Conservation (phyloP, 169 alveolate genomes). For the Cryptosporidium sp. region DNA sequence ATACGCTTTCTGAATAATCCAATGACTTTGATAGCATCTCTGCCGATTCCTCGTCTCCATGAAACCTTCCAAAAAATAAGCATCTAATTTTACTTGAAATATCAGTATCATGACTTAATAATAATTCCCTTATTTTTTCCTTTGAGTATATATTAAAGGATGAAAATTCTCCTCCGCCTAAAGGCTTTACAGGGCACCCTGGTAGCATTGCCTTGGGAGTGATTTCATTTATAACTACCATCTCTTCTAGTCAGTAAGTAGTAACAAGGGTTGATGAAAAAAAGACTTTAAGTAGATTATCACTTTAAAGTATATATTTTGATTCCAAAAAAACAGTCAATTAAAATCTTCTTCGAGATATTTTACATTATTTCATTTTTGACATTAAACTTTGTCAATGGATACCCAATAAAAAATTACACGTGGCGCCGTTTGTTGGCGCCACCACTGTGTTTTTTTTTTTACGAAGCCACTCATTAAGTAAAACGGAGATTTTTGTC, state of each 20-base stretch:
- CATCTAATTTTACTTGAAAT: constrained; percentile 67
- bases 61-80: constrained; percentile 63
- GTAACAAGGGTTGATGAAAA: not conserved
- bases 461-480: not conserved
- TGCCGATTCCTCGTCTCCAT: constrained; percentile 64
- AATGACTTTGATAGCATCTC: constrained; percentile 26
- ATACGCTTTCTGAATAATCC: constrained; percentile 57
- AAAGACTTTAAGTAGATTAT: not conserved
- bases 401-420: not conserved
- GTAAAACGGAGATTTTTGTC: not conserved
- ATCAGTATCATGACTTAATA: constrained; percentile 22
- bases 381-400: not conserved
- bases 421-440: not conserved
- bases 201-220: constrained; percentile 67
- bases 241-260: not conserved
- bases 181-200: constrained; percentile 43
- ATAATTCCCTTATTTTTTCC: constrained; percentile 16
- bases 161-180: constrained; percentile 20
- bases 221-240: not conserved
- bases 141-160: constrained; percentile 38
- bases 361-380: not conserved
- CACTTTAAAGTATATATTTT: not conserved
- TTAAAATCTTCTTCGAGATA: not conserved
- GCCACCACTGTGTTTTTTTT: not conserved
- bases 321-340: not conserved